Evolutionary conservation across 345 rosid genomes (phyloP), one percentile per base, ranked within the genome.

Genomic region (Lepidium sativum): DNA sequence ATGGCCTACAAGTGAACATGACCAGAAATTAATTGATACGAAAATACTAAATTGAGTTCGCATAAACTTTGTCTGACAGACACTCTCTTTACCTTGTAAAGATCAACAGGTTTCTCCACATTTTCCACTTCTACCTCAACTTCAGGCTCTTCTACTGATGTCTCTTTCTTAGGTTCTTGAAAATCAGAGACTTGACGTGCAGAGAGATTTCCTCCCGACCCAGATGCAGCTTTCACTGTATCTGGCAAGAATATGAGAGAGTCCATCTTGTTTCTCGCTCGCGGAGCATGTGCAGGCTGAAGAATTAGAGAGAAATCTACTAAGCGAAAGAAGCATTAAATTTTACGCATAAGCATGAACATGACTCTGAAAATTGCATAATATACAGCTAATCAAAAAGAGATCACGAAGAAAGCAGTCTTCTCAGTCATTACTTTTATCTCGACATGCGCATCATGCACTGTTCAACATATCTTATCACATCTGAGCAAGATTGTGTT

Each of bases 61-160:
- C 48, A 18, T 38, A 45, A 17, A 54, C 14, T 23, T 54, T 47
- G 16, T 31, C 54, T 14, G 55, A 63, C 27, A 63, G n/a, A 53
- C 40, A 18, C 33, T 5, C 2, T 37, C 20, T 52, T 43, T 81
- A 88, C 99, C 97, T 94, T 90, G 74, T 90, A 94, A 6, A 94
- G 92, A 83, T 94, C 99, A 71, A 94, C 95, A 11, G 96, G 97
- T 77, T 92, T 83, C 80, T 86, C 97, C 23, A 94, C 82, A 76
- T 81, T 86, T 81, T 86, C 96, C 68, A 74, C 80, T 79, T 80
- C 80, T 33, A 83, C 84, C 68, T 76, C 78, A 13, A 67, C 80
- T 68, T 83, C 86, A 55, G 61, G 70, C 56, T 82, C 91, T 64
- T 76, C 75, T 16, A 65, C 79, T 60, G 75, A 65, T 34, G 63